A percentile compares a stretch with the other conserved stretches of the same genome.
phyloP scores from a whole-genome alignment of 208 protist species.

The Acanthamoeba sp. region DNA sequence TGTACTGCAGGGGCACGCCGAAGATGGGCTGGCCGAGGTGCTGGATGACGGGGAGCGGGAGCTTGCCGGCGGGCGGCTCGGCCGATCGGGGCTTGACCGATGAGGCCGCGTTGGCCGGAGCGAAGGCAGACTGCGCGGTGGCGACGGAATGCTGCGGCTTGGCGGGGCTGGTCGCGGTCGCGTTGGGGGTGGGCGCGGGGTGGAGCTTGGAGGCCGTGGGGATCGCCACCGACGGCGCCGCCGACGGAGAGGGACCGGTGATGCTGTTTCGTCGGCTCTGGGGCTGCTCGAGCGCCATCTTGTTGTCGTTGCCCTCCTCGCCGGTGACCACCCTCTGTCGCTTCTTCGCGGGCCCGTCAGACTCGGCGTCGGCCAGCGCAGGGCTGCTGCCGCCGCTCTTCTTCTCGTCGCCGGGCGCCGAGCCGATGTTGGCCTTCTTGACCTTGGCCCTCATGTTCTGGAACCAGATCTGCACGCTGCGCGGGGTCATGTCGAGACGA shows the following conservation, averaged over 20 bases:
- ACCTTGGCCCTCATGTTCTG: constrained; percentile 69
- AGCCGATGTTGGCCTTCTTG: constrained; percentile 38
- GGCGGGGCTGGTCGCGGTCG: neutral
- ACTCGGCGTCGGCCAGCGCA: neutral
- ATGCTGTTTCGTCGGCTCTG: constrained; percentile 16
- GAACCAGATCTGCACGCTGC: constrained; percentile 56
- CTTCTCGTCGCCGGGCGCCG: constrained; percentile 21
- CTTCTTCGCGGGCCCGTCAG: constrained; percentile 33
- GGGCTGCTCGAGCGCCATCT: constrained; percentile 11
- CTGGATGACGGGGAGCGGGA: neutral
- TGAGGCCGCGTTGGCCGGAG: neutral
- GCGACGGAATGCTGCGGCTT: neutral
- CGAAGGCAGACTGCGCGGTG: constrained; percentile 11
- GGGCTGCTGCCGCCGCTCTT: neutral
- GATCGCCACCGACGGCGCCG: neutral
- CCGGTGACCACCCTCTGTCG: neutral
- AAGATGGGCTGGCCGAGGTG: constrained; percentile 23
- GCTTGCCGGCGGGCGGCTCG: neutral
- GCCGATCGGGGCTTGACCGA: neutral
- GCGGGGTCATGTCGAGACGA: constrained; percentile 39
- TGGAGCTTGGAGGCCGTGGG: neutral
- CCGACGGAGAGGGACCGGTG: neutral
- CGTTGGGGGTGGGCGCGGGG: neutral
- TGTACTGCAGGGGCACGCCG: constrained; percentile 56
- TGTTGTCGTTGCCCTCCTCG: constrained; percentile 9